These are phyloP conservation scores for Gyromitra esculenta DNA, from an alignment of 2,329 filamentous ascomycete species.

Conservation along the genomic window DNA sequence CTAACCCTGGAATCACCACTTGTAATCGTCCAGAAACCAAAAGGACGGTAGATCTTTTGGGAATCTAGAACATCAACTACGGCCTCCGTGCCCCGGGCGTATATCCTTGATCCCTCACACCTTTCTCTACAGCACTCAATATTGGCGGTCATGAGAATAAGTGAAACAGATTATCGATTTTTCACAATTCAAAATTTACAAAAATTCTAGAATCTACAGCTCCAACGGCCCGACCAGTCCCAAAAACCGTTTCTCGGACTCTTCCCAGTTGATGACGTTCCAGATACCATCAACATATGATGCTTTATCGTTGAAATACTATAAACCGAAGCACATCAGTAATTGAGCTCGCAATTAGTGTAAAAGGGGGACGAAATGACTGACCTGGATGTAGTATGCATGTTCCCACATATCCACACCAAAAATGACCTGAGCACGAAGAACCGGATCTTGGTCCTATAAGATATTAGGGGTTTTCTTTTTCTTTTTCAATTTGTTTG, in stretches of 20 bases:
- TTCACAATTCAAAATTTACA: not conserved
- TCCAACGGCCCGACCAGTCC: constrained; percentile 10
- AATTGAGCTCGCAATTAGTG: not conserved
- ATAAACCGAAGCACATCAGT: not conserved
- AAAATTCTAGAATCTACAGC: constrained; percentile 5
- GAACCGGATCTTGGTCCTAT: constrained; percentile 79
- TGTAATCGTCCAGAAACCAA: not conserved
- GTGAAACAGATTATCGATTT: not conserved
- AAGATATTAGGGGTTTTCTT: not conserved
- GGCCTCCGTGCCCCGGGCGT: not conserved
- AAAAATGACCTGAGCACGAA: constrained; percentile 73
- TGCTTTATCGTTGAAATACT: constrained; percentile 80
- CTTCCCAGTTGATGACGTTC: constrained; percentile 82
- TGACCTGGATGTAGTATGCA: constrained; percentile 83
- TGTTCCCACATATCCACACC: constrained; percentile 94
- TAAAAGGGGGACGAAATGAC: constrained; percentile 50
- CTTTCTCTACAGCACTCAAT: not conserved
- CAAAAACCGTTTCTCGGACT: constrained; percentile 70
- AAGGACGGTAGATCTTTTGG: no score
- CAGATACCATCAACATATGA: constrained; percentile 80
- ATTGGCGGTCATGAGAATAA: not conserved
- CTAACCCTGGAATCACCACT: not conserved
- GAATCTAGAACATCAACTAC: no score
- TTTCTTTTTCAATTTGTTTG: not conserved
- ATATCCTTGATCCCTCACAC: not conserved